phyloP scores from a whole-genome alignment of 305 asterid species.

The Fraxinus sp. region DNA sequence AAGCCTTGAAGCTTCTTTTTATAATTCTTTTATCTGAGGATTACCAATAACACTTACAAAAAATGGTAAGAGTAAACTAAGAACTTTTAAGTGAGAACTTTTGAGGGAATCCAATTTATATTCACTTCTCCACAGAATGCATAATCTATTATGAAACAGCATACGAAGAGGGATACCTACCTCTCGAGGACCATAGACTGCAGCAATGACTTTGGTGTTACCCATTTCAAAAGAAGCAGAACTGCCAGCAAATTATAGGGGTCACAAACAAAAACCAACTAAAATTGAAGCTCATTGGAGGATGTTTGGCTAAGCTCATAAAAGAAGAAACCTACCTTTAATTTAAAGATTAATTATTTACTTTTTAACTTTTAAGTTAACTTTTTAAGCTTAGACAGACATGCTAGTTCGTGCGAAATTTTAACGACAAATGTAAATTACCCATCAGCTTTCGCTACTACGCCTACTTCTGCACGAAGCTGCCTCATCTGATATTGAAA shows the following conservation, averaged over 20 bases:
- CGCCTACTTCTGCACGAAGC: slow-evolving; percentile 87
- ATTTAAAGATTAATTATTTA: neutral
- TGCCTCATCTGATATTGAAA: slow-evolving; percentile 74
- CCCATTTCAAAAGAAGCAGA: slow-evolving; percentile 98
- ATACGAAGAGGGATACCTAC: slow-evolving; percentile 29
- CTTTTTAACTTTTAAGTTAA: neutral
- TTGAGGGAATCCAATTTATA: neutral
- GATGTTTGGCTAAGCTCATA: neutral
- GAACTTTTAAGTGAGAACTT: neutral
- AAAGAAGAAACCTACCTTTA: neutral
- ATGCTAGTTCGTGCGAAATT: neutral
- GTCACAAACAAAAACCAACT: neutral
- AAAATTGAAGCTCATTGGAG: slow-evolving; percentile 2
- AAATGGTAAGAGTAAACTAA: neutral
- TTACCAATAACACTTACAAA: neutral
- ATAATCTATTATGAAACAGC: neutral
- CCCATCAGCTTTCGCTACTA: slow-evolving; percentile 91
- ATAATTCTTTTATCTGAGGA: neutral
- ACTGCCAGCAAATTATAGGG: slow-evolving; percentile 43
- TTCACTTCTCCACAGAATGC: neutral
- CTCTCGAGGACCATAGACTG: slow-evolving; percentile 98
- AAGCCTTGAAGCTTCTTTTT: neutral
- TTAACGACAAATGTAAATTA: slow-evolving; percentile 21
- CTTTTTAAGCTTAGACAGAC: neutral
- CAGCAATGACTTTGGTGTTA: slow-evolving; percentile 95